phyloP scores from a whole-genome alignment of 2,329 filamentous ascomycete species.

The Dendrostoma leiphaemia region DNA sequence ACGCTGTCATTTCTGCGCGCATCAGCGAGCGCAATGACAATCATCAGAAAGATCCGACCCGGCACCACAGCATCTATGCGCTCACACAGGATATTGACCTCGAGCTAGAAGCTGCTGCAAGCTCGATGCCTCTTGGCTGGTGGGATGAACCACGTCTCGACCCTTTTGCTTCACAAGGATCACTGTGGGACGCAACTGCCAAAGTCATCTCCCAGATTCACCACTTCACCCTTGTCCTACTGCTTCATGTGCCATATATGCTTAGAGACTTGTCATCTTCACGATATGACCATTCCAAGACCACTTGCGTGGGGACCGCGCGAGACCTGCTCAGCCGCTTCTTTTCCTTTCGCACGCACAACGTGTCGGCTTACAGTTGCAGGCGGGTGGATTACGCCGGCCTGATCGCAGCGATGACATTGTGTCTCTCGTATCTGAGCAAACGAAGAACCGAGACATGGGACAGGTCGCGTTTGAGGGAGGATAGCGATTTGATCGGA shows the following conservation, averaged over 20 bases:
- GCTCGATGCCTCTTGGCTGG: slow-evolving; percentile 43
- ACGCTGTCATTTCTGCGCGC: slow-evolving; percentile 39
- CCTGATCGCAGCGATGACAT: slow-evolving; percentile 48
- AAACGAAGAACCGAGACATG: slow-evolving; percentile 21
- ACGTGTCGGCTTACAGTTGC: slow-evolving; percentile 37
- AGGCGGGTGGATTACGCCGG: slow-evolving; percentile 52
- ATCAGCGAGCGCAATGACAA: slow-evolving; percentile 47
- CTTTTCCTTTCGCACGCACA: slow-evolving; percentile 41
- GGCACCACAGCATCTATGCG: slow-evolving; percentile 34
- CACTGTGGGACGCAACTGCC: slow-evolving; percentile 29
- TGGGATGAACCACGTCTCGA: slow-evolving; percentile 40
- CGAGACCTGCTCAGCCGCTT: slow-evolving; percentile 50
- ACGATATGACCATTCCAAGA: slow-evolving; percentile 46
- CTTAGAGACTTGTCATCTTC: slow-evolving; percentile 37
- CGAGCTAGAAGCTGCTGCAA: slow-evolving; percentile 43
- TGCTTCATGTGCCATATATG: slow-evolving; percentile 56
- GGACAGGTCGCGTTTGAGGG: slow-evolving; percentile 22
- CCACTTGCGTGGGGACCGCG: slow-evolving; percentile 47
- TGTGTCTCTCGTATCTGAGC: slow-evolving; percentile 50
- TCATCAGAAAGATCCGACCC: slow-evolving; percentile 8
- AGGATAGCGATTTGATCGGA: slow-evolving; percentile 37
- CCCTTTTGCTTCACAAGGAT: slow-evolving; percentile 19
- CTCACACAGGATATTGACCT: slow-evolving; percentile 43
- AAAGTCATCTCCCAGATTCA: slow-evolving; percentile 47
- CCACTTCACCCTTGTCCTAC: slow-evolving; percentile 48